A percentile compares a stretch with the other conserved stretches of the same genome.
phyloP scores from a whole-genome alignment of 768 basidiomycete species.

The Ramaria sp. region DNA sequence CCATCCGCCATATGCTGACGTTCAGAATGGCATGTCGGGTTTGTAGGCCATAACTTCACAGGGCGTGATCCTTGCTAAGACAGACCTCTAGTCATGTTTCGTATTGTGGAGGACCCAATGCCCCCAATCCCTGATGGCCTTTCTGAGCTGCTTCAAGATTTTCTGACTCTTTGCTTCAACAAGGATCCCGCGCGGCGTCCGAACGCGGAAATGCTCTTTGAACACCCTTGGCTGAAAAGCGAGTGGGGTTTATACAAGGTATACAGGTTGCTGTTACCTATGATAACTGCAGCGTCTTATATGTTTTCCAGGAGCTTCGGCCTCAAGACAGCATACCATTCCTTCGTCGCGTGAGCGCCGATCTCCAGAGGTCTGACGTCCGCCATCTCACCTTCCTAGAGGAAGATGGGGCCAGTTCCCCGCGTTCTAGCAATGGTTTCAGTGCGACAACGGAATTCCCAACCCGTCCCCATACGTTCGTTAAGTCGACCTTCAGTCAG shows the following conservation, averaged over 20 bases:
- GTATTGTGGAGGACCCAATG: slow-evolving; percentile 87
- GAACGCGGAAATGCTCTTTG: slow-evolving; percentile 72
- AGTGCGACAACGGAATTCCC: neutral
- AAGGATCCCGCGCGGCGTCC: slow-evolving; percentile 83
- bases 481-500: slow-evolving; percentile 89
- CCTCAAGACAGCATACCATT: slow-evolving; percentile 95
- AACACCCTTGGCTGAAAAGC: slow-evolving; percentile 83
- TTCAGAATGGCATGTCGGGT: slow-evolving; percentile 88
- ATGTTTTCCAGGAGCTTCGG: slow-evolving; percentile 50
- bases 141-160: slow-evolving; percentile 68
- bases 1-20: slow-evolving; percentile 82
- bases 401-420: slow-evolving; percentile 26
- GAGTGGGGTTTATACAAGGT: slow-evolving; percentile 78
- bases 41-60: slow-evolving; percentile 12
- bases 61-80: neutral
- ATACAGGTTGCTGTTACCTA: neutral
- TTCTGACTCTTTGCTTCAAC: slow-evolving; percentile 79
- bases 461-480: slow-evolving; percentile 69
- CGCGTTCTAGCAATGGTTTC: slow-evolving; percentile 1
- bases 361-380: slow-evolving; percentile 65
- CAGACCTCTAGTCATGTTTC: slow-evolving; percentile 74
- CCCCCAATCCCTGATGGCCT: slow-evolving; percentile 78
- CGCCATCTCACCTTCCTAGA: slow-evolving; percentile 33
- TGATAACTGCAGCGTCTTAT: neutral
- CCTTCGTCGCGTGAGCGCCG: slow-evolving; percentile 81